phyloP scores from a whole-genome alignment of 345 rosid species.

The Iberis pinnata region DNA sequence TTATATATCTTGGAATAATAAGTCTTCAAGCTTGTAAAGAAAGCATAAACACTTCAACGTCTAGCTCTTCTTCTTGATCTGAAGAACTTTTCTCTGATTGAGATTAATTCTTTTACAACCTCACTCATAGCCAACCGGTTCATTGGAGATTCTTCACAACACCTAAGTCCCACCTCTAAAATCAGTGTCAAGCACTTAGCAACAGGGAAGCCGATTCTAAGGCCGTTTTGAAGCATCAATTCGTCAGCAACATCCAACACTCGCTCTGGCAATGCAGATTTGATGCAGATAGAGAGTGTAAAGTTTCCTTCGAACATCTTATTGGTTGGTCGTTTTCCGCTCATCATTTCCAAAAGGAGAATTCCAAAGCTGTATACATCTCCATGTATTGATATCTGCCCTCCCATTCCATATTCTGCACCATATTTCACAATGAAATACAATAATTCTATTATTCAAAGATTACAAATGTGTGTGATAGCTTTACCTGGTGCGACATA shows the following conservation, averaged over 20 bases:
- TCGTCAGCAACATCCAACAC: constrained; percentile 12
- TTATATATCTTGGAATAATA: not conserved
- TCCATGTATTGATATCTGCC: constrained; percentile 10
- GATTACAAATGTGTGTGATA: not conserved
- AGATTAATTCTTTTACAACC: constrained; percentile 16
- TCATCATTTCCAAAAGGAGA: constrained; percentile 33
- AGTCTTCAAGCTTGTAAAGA: not conserved
- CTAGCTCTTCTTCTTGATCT: constrained; percentile 11
- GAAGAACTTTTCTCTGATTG: constrained; percentile 23
- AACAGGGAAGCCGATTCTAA: constrained; percentile 8
- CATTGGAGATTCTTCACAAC: constrained; percentile 23
- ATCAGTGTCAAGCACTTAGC: constrained; percentile 6
- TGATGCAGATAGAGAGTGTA: constrained; percentile 19
- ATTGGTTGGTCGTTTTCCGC: constrained; percentile 32
- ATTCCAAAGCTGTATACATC: constrained; percentile 32
- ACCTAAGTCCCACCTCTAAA: constrained; percentile 27
- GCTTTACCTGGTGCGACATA: constrained; percentile 6
- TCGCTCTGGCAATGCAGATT: constrained; percentile 14
- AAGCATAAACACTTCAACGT: not conserved
- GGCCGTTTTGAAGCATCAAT: constrained; percentile 7
- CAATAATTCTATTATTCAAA: not conserved
- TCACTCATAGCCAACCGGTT: constrained; percentile 18
- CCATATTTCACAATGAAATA: not conserved
- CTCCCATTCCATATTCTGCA: constrained; percentile 13
- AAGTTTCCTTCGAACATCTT: constrained; percentile 21